Evolutionary conservation across 768 basidiomycete species (phyloP), one percentile per base, ranked within the genome.

Genomic region (Holtermannia corniformis): DNA sequence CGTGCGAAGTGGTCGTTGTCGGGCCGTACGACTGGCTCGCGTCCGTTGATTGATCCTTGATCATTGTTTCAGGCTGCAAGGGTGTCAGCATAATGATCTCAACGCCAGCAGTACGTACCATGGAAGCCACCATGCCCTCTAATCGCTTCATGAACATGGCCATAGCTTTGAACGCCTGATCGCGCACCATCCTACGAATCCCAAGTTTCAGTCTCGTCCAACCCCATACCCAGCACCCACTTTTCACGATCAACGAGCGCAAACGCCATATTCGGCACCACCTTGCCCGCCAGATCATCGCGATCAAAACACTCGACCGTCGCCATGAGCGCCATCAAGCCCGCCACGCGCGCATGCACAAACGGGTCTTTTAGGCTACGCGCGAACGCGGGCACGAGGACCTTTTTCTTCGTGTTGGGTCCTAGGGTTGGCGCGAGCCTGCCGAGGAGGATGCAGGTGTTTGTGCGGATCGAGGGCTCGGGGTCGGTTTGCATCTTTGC

Each of bases 391-490:
- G 92, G 90, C 1, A 96, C 87, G 4, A 99, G 81, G n/a, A 99
- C 90, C 65, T 97, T 97, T 60, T 84, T 81, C 69, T 91, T 89
- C 2, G 93, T 95, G 62, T 89, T 84, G 52, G 85, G 81, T 1
- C 87, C 86, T 1, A 99, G 75, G 1, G 81, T 79, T 0, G 88
- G 87, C 0, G 87, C 91, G 4, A 99, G 78, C 5, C 93, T 81
- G 16, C 92, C 93, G 52, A 99, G 82, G 3, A 97, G 80, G 60
- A 99, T 96, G 64, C 90, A 93, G 0, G 95, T 95, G 64, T 97
- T 97, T 14, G 95, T 97, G 44, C 95, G 81, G 61, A 97, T 96
- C 4, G 91, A 92, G 2, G 92, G 81, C 73, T 99, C 95, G 0
- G 84, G 77, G 65, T 97, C 95, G 27, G 79, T 82, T 74, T 99